Percentiles rank a stretch among this genome's conserved stretches.
phyloP scores from a whole-genome alignment of 2,329 filamentous ascomycete species.

The Trichophaea hybrida region DNA sequence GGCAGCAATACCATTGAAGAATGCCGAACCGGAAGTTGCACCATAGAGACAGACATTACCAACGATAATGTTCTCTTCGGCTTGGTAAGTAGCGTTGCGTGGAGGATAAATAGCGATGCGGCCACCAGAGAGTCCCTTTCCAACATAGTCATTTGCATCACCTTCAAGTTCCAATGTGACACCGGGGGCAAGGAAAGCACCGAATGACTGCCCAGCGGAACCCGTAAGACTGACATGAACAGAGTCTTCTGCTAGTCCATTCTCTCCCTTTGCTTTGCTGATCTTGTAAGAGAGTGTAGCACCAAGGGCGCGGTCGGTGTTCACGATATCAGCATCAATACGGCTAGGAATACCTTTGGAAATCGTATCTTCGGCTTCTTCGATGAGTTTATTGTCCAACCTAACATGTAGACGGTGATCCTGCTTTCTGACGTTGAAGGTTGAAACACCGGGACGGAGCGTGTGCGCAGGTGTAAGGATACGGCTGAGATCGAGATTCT shows the following conservation, averaged over 20 bases:
- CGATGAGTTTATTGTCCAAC: constrained; percentile 92
- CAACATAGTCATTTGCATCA: constrained; percentile 92
- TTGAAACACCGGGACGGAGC: constrained; percentile 82
- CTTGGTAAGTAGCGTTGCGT: constrained; percentile 79
- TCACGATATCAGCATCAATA: constrained; percentile 91
- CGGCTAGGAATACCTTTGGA: constrained; percentile 87
- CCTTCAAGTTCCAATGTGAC: constrained; percentile 90
- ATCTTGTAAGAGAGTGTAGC: constrained; percentile 93
- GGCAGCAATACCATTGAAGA: constrained; percentile 92
- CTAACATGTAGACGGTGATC: constrained; percentile 87
- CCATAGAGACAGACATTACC: constrained; percentile 94
- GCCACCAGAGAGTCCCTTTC: constrained; percentile 87
- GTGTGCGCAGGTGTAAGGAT: constrained; percentile 94
- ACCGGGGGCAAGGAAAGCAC: constrained; percentile 83
- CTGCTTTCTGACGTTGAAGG: constrained; percentile 95
- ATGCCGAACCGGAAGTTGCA: constrained; percentile 78
- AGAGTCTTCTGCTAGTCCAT: constrained; percentile 77
- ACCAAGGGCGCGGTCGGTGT: constrained; percentile 87
- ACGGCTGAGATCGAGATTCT: constrained; percentile 82
- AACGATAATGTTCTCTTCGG: constrained; percentile 86
- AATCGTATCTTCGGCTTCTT: constrained; percentile 82
- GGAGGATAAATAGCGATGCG: constrained; percentile 88
- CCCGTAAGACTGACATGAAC: constrained; percentile 95
- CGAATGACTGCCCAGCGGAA: constrained; percentile 91
- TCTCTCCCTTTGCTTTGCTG: constrained; percentile 80